A percentile compares a stretch with the other conserved stretches of the same genome.
These are phyloP conservation scores for Cymbopogon citratus DNA, from an alignment of 176 grass and related monocot genomes.

Conservation along the genomic window DNA sequence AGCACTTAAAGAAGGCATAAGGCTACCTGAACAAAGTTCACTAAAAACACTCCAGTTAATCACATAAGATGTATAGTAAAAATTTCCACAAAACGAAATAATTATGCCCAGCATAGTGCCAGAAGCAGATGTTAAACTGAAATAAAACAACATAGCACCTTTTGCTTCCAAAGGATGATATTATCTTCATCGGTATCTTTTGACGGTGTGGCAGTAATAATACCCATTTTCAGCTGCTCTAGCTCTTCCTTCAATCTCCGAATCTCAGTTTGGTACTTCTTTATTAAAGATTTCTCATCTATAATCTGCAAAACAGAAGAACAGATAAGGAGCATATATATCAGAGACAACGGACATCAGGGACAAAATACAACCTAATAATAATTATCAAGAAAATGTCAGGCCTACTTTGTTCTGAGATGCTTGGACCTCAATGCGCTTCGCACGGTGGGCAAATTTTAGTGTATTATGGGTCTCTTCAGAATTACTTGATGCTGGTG, in stretches of 20 bases:
- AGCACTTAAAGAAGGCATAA: constrained; percentile 16
- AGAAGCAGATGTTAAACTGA: neutral
- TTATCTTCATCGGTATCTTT: constrained; percentile 76
- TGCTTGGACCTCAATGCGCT: constrained; percentile 93
- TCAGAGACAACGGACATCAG: constrained; percentile 6
- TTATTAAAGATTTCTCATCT: constrained; percentile 99
- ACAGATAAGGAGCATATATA: constrained; percentile 16
- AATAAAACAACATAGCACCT: constrained; percentile 51
- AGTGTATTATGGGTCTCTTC: constrained; percentile 98
- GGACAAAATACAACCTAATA: constrained; percentile 18
- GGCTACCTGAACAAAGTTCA: neutral
- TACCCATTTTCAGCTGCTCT: constrained; percentile 95
- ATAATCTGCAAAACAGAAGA: constrained; percentile 63
- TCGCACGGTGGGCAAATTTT: constrained; percentile 98
- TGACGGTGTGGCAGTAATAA: constrained; percentile 57
- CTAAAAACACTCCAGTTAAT: neutral
- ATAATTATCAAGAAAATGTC: constrained; percentile 24
- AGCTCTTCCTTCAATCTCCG: constrained; percentile 87
- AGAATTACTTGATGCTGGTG: constrained; percentile 95
- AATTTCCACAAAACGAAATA: neutral
- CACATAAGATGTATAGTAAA: neutral
- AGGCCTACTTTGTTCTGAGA: constrained; percentile 89
- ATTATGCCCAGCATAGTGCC: neutral
- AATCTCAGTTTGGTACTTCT: constrained; percentile 99
- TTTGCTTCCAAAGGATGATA: constrained; percentile 88